Evolutionary conservation across 78 protist genomes (phyloP).

Genomic region (Mantamonas sphyraenae): DNA sequence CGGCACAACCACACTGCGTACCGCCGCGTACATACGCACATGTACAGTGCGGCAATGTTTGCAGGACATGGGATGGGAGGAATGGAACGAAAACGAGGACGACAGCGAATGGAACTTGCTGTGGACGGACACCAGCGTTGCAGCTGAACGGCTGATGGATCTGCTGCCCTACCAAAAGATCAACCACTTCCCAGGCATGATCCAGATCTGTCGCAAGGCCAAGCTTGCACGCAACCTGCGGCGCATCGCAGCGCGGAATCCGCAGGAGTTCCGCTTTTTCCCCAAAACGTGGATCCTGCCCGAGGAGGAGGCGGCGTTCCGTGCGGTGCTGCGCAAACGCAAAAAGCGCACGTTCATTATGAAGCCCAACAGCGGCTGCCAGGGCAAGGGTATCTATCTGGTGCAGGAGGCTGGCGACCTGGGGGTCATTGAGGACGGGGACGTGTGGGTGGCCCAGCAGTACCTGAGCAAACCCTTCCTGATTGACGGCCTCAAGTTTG

Average conservation of each 20-base stretch:
- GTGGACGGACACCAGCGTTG: conserved; percentile 22
- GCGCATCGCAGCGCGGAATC: neutral
- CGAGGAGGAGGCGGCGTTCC: neutral
- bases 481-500: conserved; percentile 45
- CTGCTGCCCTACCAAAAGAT: conserved; percentile 17
- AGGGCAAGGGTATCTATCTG: conserved; percentile 31
- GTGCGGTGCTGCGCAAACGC: neutral
- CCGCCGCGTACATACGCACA: no score
- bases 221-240: neutral
- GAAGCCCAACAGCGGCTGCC: conserved; percentile 31
- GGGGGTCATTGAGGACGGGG: neutral
- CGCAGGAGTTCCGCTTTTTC: conserved; percentile 7
- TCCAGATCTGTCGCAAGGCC: conserved; percentile 10
- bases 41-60: no score
- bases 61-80: no score
- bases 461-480: conserved; percentile 42
- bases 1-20: no score
- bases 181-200: conserved; percentile 44
- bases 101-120: neutral
- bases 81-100: neutral
- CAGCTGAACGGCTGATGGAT: neutral
- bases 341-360: neutral
- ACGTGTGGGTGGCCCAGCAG: conserved; percentile 16
- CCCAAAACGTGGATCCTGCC: conserved; percentile 22
- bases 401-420: neutral